Conservation (phyloP, 208 protist species). For the Leishmania amazonensis region DNA sequence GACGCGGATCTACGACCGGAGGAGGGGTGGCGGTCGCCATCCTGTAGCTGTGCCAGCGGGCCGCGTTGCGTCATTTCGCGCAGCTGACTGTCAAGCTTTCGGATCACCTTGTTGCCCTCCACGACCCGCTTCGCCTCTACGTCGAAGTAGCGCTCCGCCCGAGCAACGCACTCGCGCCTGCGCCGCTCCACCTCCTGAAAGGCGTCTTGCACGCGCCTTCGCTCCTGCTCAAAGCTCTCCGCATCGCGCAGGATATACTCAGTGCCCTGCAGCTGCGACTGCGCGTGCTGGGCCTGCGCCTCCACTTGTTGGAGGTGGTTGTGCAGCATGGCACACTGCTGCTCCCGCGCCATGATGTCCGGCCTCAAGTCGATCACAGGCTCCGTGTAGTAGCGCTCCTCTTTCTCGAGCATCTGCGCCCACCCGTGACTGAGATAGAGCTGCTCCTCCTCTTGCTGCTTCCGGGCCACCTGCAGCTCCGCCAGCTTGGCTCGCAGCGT, state of each 20-base stretch:
- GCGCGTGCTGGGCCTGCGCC: conserved; percentile 32
- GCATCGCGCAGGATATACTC: conserved; percentile 46
- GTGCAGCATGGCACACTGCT: conserved; percentile 47
- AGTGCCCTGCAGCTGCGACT: conserved; percentile 36
- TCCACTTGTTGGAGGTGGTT: conserved; percentile 50
- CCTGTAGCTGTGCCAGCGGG: conserved; percentile 36
- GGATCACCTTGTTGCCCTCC: conserved; percentile 39
- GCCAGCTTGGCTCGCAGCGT: conserved; percentile 40
- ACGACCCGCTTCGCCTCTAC: conserved; percentile 55
- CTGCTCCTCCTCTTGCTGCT: conserved; percentile 59
- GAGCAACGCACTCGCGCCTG: conserved; percentile 36
- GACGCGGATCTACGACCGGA: conserved; percentile 28
- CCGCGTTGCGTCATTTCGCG: conserved; percentile 40
- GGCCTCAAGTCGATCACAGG: conserved; percentile 44
- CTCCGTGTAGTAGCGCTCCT: conserved; percentile 80
- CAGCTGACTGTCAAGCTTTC: conserved; percentile 50
- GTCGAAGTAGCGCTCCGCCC: conserved; percentile 68
- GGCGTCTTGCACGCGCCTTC: conserved; percentile 36
- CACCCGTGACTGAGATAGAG: conserved; percentile 60
- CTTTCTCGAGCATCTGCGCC: conserved; percentile 63
- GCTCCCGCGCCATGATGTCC: conserved; percentile 52
- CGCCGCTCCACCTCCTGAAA: conserved; percentile 51
- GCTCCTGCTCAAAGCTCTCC: conserved; percentile 44
- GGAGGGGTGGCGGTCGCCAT: conserved; percentile 5
- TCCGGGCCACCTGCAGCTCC: conserved; percentile 40